These are phyloP conservation scores for Dissophora globulifera DNA, from an alignment of 192 early-diverging fungal genomes.

Conservation along the genomic window DNA sequence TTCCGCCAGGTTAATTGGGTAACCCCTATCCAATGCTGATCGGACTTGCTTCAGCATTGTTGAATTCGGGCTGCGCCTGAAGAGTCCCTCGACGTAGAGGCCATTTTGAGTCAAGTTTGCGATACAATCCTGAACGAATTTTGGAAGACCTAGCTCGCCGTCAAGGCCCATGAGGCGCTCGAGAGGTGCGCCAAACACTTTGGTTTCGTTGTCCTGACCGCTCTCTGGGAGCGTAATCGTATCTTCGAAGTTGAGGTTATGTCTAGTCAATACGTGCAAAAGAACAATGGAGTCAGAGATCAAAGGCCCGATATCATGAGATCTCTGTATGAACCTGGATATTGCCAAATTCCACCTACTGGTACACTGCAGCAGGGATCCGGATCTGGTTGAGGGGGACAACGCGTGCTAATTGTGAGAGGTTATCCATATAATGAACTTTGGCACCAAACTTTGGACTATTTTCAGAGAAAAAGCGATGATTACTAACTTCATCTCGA, in stretches of 20 bases:
- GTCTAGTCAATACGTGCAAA: conserved; percentile 12
- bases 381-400: conserved; percentile 81
- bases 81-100: conserved; percentile 83
- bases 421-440: conserved; percentile 80
- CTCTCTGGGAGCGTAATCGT: conserved; percentile 54
- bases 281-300: conserved; percentile 1
- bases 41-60: conserved; percentile 73
- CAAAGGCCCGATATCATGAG: too few relatives aligned
- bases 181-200: conserved; percentile 82
- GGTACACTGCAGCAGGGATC: conserved; percentile 75
- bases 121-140: conserved; percentile 77
- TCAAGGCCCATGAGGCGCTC: conserved; percentile 79
- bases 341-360: too few relatives aligned
- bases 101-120: conserved; percentile 71
- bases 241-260: conserved; percentile 56
- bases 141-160: conserved; percentile 80
- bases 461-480: not conserved
- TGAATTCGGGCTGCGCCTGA: conserved; percentile 84
- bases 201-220: conserved; percentile 37
- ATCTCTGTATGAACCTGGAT: too few relatives aligned
- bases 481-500: not conserved
- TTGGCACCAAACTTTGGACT: conserved; percentile 94
- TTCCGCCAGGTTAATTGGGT: conserved; percentile 65
- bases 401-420: conserved; percentile 70
- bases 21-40: conserved; percentile 65